Base-by-base conservation (phyloP, 2,329 filamentous ascomycete genomes). In the Hymenoscyphus scutula region DNA sequence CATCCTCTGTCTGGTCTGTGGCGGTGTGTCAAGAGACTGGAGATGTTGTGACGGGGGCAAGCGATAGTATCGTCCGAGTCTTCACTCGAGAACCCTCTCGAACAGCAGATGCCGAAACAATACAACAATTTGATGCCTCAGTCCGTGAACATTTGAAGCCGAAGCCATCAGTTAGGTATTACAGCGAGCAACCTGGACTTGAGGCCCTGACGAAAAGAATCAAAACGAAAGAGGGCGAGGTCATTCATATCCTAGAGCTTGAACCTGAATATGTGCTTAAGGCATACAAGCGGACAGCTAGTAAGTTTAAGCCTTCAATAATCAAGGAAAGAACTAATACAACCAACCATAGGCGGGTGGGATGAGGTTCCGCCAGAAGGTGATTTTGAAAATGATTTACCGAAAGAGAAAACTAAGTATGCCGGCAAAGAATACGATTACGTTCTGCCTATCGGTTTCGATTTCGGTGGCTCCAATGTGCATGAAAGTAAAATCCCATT, bases 401-500 rank as follows among this genome's bases (percentile, higher is more conserved):
- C 41, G 10, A 19, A 48, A 48, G 8, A 86, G 63, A 92, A 93
- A 77, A 67, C 86, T 7, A 82, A 88, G 62, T 89, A 94, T 73
- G 81, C 90, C 1, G 94, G 94, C 34, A 86, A 96, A 73, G 90
- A 94, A 65, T 99, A 96, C 74, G 95, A 99, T 74, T 97, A 89
- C 71, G 93, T 99, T 8, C 98, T 98, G 69, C 93, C 97, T 72
- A 93, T 97, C 29, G 93, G 97, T 70, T 96, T 97, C 65, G 91
- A 97, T 74, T 94, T 97, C 71, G 94, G 92, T 59, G 94, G n/a
- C n/a, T n/a, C n/a, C n/a, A n/a, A n/a, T n/a, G n/a, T n/a, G 96
- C 72, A 93, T 94, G 13, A 94, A 0, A 80, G 98, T 54, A 97
- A 97, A 76, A 82, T 98, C n/a, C 92, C 94, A 0, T 98, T 90